Base-by-base conservation (phyloP, 495 filamentous ascomycete genomes). In the Penicillium flavigenum region DNA sequence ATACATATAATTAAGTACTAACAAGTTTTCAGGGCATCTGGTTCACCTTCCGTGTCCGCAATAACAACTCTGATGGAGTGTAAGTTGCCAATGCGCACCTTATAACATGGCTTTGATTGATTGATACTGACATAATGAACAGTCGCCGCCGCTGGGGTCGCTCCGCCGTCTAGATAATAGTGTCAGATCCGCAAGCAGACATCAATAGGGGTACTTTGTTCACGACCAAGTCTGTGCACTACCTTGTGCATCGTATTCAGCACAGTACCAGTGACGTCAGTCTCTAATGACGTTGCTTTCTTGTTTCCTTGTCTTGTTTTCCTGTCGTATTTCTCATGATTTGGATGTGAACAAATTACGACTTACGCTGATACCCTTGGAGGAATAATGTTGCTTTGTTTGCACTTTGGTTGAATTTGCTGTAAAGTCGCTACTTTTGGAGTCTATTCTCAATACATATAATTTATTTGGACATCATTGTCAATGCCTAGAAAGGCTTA, bases 21-120 rank as follows among this genome's bases (percentile, higher is more conserved):
- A 63, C 19, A 3, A 39, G 5, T 8, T 1, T 49, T 7, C 46
- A 75, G 73, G 74, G 74, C 14, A 66, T 77, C 31, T 77, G 74
- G 74, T 77, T 77, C 17, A 74, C 71, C n/a, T 74, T 70, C 68
- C 74, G 74, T 19, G 50, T 47, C 5, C 56, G 60, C 51, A 9
- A 24, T 3, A 51, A 34, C 26, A 51, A 36, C 31, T 34, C 44
- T 45, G 49, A 50, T 27, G 38, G 38, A 36, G 20, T 38, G 36
- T 62, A 58, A 58, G 38, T 57, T 5, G 12, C 11, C 16, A 3
- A 26, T 17, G 16, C 41, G 29, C 14, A 17, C 2, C 12, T 12
- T 27, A 48, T 32, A 6, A n/a, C 29, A 11, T 10, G 7, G 4
- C 17, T 1, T 38, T 39, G 24, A 11, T 42, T n/a, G 16, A 20